Percentiles rank a stretch among this genome's conserved stretches.
These are phyloP conservation scores for Pichia sp. DNA, from an alignment of 1,139 yeast species.

Conservation along the genomic window DNA sequence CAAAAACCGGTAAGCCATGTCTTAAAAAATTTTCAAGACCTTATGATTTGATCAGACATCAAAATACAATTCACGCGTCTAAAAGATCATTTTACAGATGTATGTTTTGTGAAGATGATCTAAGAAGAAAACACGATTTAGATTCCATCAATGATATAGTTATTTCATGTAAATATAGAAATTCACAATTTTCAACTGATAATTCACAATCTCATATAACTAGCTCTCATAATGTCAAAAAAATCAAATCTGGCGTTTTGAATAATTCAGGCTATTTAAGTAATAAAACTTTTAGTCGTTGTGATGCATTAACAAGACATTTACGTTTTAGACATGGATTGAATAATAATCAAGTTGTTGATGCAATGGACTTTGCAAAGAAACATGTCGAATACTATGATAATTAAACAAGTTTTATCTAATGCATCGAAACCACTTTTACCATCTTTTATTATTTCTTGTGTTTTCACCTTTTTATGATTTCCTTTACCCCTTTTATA, in stretches of 20 bases:
- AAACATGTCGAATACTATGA: constrained; percentile 59
- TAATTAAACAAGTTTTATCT: constrained; percentile 16
- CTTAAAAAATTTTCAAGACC: constrained; percentile 85
- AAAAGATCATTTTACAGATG: constrained; percentile 84
- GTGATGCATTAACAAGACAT: constrained; percentile 92
- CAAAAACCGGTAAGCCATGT: constrained; percentile 58
- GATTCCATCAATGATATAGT: constrained; percentile 26
- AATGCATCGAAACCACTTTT: background rate
- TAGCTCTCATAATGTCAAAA: constrained; percentile 35
- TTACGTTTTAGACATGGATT: constrained; percentile 81
- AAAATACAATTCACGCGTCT: constrained; percentile 90
- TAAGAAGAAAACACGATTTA: constrained; percentile 26
- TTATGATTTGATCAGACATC: constrained; percentile 89
- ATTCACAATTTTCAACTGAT: constrained; percentile 26
- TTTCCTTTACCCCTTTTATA: no score
- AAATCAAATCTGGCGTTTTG: constrained; percentile 34
- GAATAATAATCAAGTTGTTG: constrained; percentile 60
- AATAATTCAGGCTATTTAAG: constrained; percentile 58
- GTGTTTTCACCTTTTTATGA: no score
- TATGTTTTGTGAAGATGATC: constrained; percentile 69
- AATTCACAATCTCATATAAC: constrained; percentile 27
- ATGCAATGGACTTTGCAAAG: constrained; percentile 67
- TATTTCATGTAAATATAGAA: constrained; percentile 22
- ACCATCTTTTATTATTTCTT: background rate
- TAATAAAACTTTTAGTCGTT: constrained; percentile 74